Evolutionary conservation across 2,329 filamentous ascomycete species (phyloP).

Genomic region (Monilinia aucupariae): DNA sequence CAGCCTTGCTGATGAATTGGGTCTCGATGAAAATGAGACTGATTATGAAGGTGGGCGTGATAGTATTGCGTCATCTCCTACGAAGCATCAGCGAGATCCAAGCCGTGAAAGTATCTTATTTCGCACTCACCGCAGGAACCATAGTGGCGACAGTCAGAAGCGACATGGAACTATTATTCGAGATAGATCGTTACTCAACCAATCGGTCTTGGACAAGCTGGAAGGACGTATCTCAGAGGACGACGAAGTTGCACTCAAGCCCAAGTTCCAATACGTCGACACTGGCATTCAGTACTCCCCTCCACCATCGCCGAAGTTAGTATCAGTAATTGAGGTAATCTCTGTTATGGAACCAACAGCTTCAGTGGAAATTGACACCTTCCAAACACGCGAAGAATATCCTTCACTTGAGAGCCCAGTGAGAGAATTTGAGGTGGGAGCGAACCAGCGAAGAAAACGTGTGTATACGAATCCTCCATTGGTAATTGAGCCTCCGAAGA

Average conservation of each 20-base stretch:
- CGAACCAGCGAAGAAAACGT: conserved; percentile 68
- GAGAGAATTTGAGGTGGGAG: conserved; percentile 57
- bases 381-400: conserved; percentile 28
- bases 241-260: conserved; percentile 40
- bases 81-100: conserved; percentile 47
- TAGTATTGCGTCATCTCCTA: conserved; percentile 47
- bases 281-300: conserved; percentile 79
- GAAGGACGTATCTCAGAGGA: conserved; percentile 49
- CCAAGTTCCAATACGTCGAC: conserved; percentile 59
- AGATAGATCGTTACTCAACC: conserved; percentile 49
- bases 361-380: background rate
- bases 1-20: conserved; percentile 85
- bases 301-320: conserved; percentile 62
- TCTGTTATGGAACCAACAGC: conserved; percentile 41
- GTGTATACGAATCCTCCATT: conserved; percentile 50
- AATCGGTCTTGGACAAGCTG: conserved; percentile 50
- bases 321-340: conserved; percentile 37
- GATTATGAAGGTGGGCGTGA: conserved; percentile 67
- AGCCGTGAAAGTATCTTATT: conserved; percentile 53
- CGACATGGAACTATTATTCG: conserved; percentile 51
- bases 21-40: conserved; percentile 66
- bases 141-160: conserved; percentile 54
- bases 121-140: conserved; percentile 48
- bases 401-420: conserved; percentile 36
- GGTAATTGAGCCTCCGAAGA: conserved; percentile 43